Base-by-base conservation (phyloP, 169 alveolate species). In the Eimeria falciformis region DNA sequence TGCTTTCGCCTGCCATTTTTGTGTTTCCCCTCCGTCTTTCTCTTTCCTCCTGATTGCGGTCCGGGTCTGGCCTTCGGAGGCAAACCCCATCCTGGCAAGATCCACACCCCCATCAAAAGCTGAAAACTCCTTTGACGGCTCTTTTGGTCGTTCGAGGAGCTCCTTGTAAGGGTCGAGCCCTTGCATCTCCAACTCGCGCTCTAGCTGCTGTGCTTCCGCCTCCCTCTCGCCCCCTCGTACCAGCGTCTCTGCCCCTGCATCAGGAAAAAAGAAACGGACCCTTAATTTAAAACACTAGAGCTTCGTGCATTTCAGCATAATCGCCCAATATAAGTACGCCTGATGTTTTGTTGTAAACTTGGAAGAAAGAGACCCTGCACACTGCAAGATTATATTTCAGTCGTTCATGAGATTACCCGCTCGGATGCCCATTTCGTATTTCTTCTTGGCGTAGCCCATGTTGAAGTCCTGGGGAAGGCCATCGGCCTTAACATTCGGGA, bases 81-180 rank as follows among this genome's bases (percentile, higher is more conserved):
- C 88, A 69, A 89, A 55, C 7, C 93, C 93, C 69, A 89, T 68
- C 40, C 50, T 68, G 3, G 27, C 93, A 45, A 89, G 69, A 65
- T 89, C 93, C 27, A 89, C 93, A 29, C 93, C 93, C 14, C 93
- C 89, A 43, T 77, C 93, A 58, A 56, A 73, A 21, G 55, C 75
- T 21, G 56, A 69, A 25, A 53, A 73, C 27, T 89, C 93, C 79
- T 40, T 69, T 43, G 82, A 46, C 7, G 66, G 86, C 27, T 25
- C 21, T 14, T 62, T 62, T 2, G 91, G 91, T 5, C 81, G 91
- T 50, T 56, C 91, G 27, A 83, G 91, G 33, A 83, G 79, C 21
- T 83, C 91, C 27, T 66, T 79, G 46, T 62, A 83, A 3, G 91
- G 91, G 27, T 62, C 79, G 25, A 56, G 46, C 62, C 45, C 79